Evolutionary conservation across 208 protist species (phyloP).

Genomic region (Naegleria fowleri): DNA sequence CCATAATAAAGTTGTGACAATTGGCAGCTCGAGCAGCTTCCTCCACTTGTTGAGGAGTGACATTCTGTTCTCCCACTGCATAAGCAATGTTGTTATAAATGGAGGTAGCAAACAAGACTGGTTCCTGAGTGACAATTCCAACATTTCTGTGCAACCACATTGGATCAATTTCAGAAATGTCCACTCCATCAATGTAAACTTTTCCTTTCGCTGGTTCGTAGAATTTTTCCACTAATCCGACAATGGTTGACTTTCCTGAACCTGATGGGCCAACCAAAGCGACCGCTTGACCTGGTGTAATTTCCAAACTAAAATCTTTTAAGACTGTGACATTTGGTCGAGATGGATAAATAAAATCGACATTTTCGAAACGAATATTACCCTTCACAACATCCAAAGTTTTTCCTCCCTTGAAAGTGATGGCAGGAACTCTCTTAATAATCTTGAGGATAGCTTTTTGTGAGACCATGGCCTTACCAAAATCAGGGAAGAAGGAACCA

Average conservation of each 20-base stretch:
- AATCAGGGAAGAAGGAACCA: background rate
- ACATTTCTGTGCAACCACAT: conserved; percentile 57
- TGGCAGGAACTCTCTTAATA: background rate
- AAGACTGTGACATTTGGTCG: background rate
- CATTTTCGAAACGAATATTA: conserved; percentile 46
- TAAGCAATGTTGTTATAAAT: conserved; percentile 18
- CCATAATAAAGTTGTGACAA: conserved; percentile 23
- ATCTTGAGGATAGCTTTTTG: background rate
- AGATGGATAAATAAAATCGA: conserved; percentile 19
- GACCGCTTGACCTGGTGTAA: background rate
- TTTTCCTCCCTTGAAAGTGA: background rate
- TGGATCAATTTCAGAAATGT: conserved; percentile 58
- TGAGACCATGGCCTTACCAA: background rate
- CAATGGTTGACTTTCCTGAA: conserved; percentile 61
- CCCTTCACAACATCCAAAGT: background rate
- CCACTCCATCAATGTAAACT: conserved; percentile 51
- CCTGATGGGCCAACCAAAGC: conserved; percentile 24
- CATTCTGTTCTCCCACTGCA: background rate
- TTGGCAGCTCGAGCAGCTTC: conserved; percentile 5
- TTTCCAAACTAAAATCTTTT: background rate
- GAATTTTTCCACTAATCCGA: conserved; percentile 68
- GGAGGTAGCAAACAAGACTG: background rate
- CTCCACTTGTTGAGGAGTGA: conserved; percentile 7
- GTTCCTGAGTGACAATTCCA: conserved; percentile 24
- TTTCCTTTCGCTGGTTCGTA: conserved; percentile 61